phyloP scores from a whole-genome alignment of 208 protist genomes.

The Phytomonas francai region DNA sequence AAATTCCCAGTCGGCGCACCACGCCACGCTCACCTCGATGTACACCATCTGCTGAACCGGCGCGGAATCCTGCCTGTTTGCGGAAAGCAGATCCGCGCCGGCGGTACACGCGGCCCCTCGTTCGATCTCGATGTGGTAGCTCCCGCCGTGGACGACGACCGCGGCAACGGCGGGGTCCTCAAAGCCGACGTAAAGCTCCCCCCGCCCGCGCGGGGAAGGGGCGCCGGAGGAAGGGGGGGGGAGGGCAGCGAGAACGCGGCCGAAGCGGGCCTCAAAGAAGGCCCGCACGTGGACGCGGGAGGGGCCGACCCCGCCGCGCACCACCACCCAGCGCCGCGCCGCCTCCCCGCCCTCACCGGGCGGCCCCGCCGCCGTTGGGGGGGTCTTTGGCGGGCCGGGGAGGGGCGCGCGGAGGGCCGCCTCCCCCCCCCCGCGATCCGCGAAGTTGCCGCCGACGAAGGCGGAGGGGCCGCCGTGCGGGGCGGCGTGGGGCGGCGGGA shows the following conservation, averaged over 20 bases:
- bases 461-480: too few relatives aligned
- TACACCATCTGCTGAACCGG: not conserved
- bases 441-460: too few relatives aligned
- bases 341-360: too few relatives aligned
- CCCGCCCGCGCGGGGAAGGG: too few relatives aligned
- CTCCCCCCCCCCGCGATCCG: too few relatives aligned
- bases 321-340: slow-evolving; percentile 36
- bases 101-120: slow-evolving; percentile 25
- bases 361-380: too few relatives aligned
- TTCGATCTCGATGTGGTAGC: slow-evolving; percentile 21
- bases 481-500: too few relatives aligned
- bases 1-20: slow-evolving; percentile 44
- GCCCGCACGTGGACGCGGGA: slow-evolving; percentile 56
- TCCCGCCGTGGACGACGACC: slow-evolving; percentile 29
- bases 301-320: slow-evolving; percentile 26
- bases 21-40: slow-evolving; percentile 25
- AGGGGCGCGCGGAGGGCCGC: too few relatives aligned
- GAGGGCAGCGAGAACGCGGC: slow-evolving; percentile 54
- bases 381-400: too few relatives aligned
- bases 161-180: slow-evolving; percentile 33
- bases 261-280: slow-evolving; percentile 60
- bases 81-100: slow-evolving; percentile 3
- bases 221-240: slow-evolving; percentile 11
- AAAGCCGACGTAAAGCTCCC: slow-evolving; percentile 56
- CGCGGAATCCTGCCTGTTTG: slow-evolving; percentile 1